Evolutionary conservation across 2,329 filamentous ascomycete genomes (phyloP).

Genomic region (Anthostomella pinea): DNA sequence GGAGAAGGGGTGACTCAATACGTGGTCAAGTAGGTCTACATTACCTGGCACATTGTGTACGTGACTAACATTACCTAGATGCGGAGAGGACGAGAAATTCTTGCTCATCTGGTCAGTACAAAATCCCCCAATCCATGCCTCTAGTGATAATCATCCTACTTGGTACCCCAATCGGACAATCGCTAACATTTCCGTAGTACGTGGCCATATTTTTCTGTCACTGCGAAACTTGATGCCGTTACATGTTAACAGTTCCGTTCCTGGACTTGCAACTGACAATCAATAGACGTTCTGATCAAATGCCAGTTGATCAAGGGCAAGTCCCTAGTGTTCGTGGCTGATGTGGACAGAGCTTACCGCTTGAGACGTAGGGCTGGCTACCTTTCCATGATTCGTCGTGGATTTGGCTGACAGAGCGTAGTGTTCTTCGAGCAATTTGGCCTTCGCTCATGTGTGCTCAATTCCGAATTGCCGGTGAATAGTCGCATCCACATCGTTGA

Average conservation of each 20-base stretch:
- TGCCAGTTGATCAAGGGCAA: slow-evolving; percentile 92
- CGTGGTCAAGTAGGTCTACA: slow-evolving; percentile 64
- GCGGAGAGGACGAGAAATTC: slow-evolving; percentile 97
- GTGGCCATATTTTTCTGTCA: too few relatives aligned
- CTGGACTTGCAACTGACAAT: background rate
- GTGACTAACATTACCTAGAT: slow-evolving; percentile 44
- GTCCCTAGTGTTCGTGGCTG: slow-evolving; percentile 71
- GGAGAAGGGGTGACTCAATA: slow-evolving; percentile 80
- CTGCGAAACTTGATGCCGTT: too few relatives aligned
- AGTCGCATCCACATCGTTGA: slow-evolving; percentile 91
- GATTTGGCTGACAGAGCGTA: background rate
- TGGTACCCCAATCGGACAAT: background rate
- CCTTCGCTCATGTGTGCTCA: slow-evolving; percentile 87
- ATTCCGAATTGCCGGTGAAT: slow-evolving; percentile 91
- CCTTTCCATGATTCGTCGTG: background rate
- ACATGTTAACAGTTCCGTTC: background rate
- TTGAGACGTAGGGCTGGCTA: slow-evolving; percentile 70
- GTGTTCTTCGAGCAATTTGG: slow-evolving; percentile 96
- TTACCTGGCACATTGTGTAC: background rate
- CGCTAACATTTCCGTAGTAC: background rate
- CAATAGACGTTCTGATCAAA: slow-evolving; percentile 79
- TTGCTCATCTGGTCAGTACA: slow-evolving; percentile 67
- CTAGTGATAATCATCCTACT: background rate
- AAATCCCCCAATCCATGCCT: too few relatives aligned
- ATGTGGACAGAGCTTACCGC: slow-evolving; percentile 65